These are phyloP conservation scores for Ensete glaucum DNA, from an alignment of 176 grass and related monocot genomes.

Conservation along the genomic window DNA sequence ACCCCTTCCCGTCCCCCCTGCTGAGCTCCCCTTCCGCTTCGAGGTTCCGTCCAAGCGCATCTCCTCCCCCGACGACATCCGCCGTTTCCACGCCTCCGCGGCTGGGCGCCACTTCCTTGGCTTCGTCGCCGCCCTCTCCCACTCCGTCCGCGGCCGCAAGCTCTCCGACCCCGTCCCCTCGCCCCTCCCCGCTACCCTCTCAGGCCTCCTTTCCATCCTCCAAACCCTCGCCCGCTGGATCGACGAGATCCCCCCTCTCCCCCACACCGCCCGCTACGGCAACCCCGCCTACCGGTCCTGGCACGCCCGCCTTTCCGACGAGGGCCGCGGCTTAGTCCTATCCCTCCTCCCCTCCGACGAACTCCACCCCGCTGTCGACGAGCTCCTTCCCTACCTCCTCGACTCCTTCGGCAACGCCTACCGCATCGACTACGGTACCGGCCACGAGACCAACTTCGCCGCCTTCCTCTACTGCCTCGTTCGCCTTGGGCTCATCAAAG, in stretches of 20 bases:
- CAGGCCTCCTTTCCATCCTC: conserved; percentile 47
- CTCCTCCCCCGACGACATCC: conserved; percentile 42
- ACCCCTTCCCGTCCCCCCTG: conserved; percentile 32
- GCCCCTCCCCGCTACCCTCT: conserved; percentile 38
- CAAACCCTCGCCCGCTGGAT: conserved; percentile 31
- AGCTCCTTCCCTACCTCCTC: conserved; percentile 72
- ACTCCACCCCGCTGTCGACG: conserved; percentile 38
- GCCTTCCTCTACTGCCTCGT: conserved; percentile 90
- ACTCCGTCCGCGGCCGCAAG: conserved; percentile 55
- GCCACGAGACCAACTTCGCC: conserved; percentile 86
- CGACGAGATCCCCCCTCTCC: conserved; percentile 48
- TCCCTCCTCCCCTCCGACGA: conserved; percentile 27
- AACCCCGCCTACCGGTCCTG: conserved; percentile 81
- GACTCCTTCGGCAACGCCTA: conserved; percentile 85
- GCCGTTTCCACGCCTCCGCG: conserved; percentile 47
- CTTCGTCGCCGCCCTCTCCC: conserved; percentile 66
- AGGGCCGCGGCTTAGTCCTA: conserved; percentile 32
- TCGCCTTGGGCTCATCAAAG: conserved; percentile 47
- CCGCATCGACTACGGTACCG: conserved; percentile 86
- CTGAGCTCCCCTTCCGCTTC: conserved; percentile 41
- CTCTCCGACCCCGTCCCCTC: conserved; percentile 53
- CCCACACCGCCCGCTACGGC: conserved; percentile 63
- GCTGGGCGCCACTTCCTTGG: conserved; percentile 63
- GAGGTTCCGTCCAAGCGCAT: conserved; percentile 50
- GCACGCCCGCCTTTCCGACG: conserved; percentile 51